These are phyloP conservation scores for Solanum bulbocastanum DNA, from an alignment of 257 asterid species.

Conservation along the genomic window DNA sequence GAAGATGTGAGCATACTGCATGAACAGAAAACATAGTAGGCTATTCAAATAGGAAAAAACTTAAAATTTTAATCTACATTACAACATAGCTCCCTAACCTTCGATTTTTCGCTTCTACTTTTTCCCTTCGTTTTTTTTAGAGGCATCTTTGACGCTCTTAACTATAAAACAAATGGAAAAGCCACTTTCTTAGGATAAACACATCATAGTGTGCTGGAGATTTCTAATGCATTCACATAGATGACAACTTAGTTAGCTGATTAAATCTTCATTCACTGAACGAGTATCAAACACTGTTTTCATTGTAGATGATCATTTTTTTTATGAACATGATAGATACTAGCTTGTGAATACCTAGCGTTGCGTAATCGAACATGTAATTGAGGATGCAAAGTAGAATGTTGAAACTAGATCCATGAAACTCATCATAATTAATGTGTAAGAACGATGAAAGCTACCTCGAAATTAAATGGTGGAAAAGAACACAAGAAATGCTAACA, in stretches of 20 bases:
- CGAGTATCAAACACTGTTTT: neutral
- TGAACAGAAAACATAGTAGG: neutral
- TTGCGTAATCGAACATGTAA: neutral
- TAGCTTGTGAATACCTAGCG: neutral
- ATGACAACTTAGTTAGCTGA: neutral
- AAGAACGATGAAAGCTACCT: neutral
- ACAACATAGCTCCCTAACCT: neutral
- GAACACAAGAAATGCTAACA: neutral
- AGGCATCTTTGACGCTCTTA: neutral
- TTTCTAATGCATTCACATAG: constrained; percentile 1
- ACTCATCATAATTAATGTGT: neutral
- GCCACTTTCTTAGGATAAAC: neutral
- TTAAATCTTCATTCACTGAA: neutral
- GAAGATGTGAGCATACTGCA: neutral
- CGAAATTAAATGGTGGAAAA: neutral
- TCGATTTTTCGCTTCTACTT: neutral
- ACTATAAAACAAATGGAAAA: neutral
- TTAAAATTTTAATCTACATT: neutral
- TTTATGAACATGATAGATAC: neutral
- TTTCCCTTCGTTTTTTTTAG: neutral
- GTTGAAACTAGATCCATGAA: neutral
- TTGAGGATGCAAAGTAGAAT: neutral
- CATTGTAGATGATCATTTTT: neutral
- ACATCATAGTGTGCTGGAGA: neutral
- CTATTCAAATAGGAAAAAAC: neutral